These are phyloP conservation scores for Podospora tetraspora DNA, from an alignment of 495 filamentous ascomycete species.

Conservation along the genomic window DNA sequence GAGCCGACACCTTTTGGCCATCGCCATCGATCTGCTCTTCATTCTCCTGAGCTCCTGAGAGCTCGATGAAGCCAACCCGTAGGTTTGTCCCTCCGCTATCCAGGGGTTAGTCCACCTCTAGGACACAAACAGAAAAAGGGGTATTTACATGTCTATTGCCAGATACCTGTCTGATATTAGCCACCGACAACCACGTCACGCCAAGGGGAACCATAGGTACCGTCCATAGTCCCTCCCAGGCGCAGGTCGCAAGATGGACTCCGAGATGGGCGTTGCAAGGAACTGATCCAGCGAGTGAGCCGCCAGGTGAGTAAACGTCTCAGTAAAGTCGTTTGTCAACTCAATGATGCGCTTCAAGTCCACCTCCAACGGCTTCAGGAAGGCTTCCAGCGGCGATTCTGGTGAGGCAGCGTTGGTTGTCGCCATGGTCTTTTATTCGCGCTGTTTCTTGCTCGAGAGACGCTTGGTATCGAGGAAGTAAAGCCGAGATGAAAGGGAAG, in stretches of 20 bases:
- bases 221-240: slow-evolving; percentile 54
- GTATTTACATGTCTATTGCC: slow-evolving; percentile 65
- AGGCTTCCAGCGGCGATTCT: slow-evolving; percentile 30
- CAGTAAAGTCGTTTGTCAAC: slow-evolving; percentile 57
- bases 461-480: too few species aligned
- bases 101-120: not conserved
- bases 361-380: slow-evolving; percentile 42
- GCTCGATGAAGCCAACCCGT: slow-evolving; percentile 70
- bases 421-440: not conserved
- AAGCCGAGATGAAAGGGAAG: too few species aligned
- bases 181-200: not conserved
- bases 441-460: not conserved
- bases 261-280: slow-evolving; percentile 72
- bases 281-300: slow-evolving; percentile 65
- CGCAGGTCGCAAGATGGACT: slow-evolving; percentile 52
- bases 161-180: slow-evolving; percentile 49
- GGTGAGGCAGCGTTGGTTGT: slow-evolving; percentile 1
- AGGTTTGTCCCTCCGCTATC: slow-evolving; percentile 69
- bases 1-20: not conserved
- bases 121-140: slow-evolving; percentile 8
- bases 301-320: slow-evolving; percentile 58
- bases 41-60: slow-evolving; percentile 46
- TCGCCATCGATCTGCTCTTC: not conserved
- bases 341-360: slow-evolving; percentile 46
- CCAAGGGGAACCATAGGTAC: slow-evolving; percentile 32